phyloP scores from a whole-genome alignment of 305 asterid genomes.

The Salvia sclarea region DNA sequence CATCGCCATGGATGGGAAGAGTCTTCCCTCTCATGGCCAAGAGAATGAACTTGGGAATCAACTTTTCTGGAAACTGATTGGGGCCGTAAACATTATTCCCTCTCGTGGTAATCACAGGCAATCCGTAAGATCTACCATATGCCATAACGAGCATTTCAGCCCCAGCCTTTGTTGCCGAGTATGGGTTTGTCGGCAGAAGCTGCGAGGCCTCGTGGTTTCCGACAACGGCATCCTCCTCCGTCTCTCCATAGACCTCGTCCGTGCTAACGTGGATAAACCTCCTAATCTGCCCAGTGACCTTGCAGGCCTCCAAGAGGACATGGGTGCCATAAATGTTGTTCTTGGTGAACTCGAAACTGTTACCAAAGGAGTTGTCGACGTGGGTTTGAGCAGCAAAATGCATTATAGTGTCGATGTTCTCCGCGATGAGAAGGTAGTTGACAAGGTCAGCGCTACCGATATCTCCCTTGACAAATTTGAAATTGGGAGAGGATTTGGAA shows the following conservation, averaged over 20 bases:
- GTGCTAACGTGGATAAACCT: constrained; percentile 93
- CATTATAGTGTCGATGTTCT: constrained; percentile 84
- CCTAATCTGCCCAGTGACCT: constrained; percentile 78
- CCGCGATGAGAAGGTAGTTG: constrained; percentile 75
- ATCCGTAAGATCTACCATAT: constrained; percentile 80
- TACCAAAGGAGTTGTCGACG: constrained; percentile 87
- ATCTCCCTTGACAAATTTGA: constrained; percentile 87
- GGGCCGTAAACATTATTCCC: constrained; percentile 89
- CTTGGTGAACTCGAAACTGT: constrained; percentile 86
- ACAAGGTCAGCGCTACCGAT: constrained; percentile 87
- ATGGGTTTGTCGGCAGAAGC: constrained; percentile 85
- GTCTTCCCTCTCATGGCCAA: constrained; percentile 77
- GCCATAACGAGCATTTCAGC: constrained; percentile 99
- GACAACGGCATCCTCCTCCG: constrained; percentile 82
- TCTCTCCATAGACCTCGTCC: constrained; percentile 91
- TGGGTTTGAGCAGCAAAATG: constrained; percentile 97
- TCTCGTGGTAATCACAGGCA: constrained; percentile 75
- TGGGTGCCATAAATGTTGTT: constrained; percentile 92
- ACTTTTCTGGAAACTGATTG: constrained; percentile 85
- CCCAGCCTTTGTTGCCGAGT: constrained; percentile 93
- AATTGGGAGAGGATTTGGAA: constrained; percentile 63
- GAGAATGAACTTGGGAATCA: constrained; percentile 88
- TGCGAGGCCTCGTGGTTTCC: constrained; percentile 95
- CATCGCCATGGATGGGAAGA: constrained; percentile 95
- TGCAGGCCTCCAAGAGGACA: constrained; percentile 89